Evolutionary conservation across 768 basidiomycete genomes (phyloP).

Genomic region (Suillus subalutaceus): DNA sequence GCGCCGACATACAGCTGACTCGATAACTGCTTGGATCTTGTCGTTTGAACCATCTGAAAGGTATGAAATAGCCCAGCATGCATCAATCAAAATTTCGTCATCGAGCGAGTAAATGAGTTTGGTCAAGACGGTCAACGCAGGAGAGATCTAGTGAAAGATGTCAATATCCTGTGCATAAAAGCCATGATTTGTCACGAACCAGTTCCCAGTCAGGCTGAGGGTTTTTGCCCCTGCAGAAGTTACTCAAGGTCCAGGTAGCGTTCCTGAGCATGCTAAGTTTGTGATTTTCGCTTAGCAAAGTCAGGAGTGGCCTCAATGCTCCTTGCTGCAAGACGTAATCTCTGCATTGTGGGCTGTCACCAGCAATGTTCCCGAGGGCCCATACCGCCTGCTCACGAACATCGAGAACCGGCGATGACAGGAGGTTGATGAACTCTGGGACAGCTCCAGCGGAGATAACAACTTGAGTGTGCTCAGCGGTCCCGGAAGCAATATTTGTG

Average conservation of each 20-base stretch:
- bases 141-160: constrained; percentile 75
- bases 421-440: constrained; percentile 94
- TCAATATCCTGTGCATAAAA: constrained; percentile 22
- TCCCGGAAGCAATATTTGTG: constrained; percentile 97
- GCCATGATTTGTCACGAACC: constrained; percentile 49
- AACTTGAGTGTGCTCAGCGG: constrained; percentile 97
- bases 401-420: constrained; percentile 93
- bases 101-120: constrained; percentile 99
- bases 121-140: constrained; percentile 93
- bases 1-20: constrained; percentile 95
- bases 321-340: constrained; percentile 96
- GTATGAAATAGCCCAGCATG: constrained; percentile 99
- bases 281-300: constrained; percentile 92
- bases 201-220: constrained; percentile 98
- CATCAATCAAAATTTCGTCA: constrained; percentile 98
- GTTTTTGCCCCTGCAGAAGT: constrained; percentile 97
- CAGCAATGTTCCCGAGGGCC: constrained; percentile 99
- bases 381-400: constrained; percentile 99
- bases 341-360: constrained; percentile 96
- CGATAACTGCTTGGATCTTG: constrained; percentile 99
- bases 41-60: constrained; percentile 98
- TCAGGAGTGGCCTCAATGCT: constrained; percentile 89
- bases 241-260: constrained; percentile 99
- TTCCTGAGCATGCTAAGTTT: constrained; percentile 98
- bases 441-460: constrained; percentile 95